phyloP scores from a whole-genome alignment of 306 rosid species.

The Fragaria vesca region DNA sequence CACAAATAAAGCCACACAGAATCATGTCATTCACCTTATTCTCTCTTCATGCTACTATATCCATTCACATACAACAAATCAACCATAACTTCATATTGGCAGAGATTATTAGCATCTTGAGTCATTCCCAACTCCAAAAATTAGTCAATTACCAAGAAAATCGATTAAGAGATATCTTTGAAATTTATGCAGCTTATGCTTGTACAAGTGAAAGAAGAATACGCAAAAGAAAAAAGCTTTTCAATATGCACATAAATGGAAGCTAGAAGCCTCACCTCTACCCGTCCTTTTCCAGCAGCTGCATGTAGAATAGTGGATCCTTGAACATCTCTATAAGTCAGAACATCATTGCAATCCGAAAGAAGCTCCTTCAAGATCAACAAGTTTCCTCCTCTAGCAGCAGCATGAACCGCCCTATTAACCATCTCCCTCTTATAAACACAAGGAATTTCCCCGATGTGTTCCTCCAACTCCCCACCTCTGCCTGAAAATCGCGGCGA shows the following conservation, averaged over 20 bases:
- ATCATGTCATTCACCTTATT: background rate
- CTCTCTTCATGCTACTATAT: background rate
- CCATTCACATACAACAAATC: background rate
- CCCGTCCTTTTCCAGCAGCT: constrained; percentile 91
- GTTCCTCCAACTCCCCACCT: constrained; percentile 61
- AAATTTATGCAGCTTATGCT: background rate
- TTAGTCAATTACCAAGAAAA: background rate
- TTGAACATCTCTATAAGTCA: constrained; percentile 75
- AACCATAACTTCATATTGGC: background rate
- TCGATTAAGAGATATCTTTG: background rate
- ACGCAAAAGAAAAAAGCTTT: constrained; percentile 1
- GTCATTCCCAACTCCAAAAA: background rate
- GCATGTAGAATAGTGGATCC: constrained; percentile 88
- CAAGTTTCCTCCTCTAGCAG: constrained; percentile 90
- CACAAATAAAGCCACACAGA: background rate
- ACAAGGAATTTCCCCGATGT: constrained; percentile 61
- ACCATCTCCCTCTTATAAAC: constrained; percentile 84
- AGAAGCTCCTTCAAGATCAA: constrained; percentile 72
- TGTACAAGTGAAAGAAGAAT: background rate
- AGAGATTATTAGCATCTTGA: background rate
- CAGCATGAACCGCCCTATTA: constrained; percentile 89
- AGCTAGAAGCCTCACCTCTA: constrained; percentile 55
- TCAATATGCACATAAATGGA: constrained; percentile 10
- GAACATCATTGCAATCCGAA: constrained; percentile 58
- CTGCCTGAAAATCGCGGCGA: constrained; percentile 66